Conservation (phyloP, 495 filamentous ascomycete species). For the Talaromyces wortmannii region DNA sequence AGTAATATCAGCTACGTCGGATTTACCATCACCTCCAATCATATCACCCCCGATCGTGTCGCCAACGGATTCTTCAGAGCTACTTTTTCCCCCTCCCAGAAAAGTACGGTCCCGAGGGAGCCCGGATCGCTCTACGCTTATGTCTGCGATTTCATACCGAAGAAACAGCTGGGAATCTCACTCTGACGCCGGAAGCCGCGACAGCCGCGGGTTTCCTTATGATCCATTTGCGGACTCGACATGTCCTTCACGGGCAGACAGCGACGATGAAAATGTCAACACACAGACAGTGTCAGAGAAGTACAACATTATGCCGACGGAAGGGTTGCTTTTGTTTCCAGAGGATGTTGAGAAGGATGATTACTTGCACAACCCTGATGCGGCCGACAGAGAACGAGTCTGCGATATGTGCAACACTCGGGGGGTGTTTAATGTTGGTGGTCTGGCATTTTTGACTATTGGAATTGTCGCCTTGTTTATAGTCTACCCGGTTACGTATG, state of each 20-base stretch:
- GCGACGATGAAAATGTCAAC: constrained; percentile 61
- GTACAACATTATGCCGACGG: constrained; percentile 69
- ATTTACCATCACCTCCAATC: constrained; percentile 9
- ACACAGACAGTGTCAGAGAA: constrained; percentile 76
- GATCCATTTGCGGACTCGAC: constrained; percentile 49
- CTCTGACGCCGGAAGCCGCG: constrained; percentile 41
- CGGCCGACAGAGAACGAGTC: constrained; percentile 55
- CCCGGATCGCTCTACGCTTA: constrained; percentile 34
- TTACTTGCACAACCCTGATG: constrained; percentile 66
- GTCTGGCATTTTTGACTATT: constrained; percentile 50
- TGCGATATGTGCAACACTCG: constrained; percentile 64
- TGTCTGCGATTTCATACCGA: constrained; percentile 43
- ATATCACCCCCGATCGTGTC: constrained; percentile 10
- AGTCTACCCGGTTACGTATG: constrained; percentile 68
- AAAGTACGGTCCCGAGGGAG: constrained; percentile 29
- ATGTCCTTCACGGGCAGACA: constrained; percentile 52
- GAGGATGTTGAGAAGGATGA: constrained; percentile 78
- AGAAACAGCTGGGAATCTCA: constrained; percentile 55
- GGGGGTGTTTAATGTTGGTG: constrained; percentile 63
- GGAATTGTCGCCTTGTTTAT: constrained; percentile 65
- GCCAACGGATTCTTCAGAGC: constrained; percentile 49
- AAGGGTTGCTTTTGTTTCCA: constrained; percentile 63
- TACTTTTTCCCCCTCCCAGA: constrained; percentile 50
- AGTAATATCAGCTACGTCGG: constrained; percentile 15
- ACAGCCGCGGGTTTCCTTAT: constrained; percentile 35